Conservation (phyloP, 2,329 filamentous ascomycete genomes). For the Fusarium camptoceras region DNA sequence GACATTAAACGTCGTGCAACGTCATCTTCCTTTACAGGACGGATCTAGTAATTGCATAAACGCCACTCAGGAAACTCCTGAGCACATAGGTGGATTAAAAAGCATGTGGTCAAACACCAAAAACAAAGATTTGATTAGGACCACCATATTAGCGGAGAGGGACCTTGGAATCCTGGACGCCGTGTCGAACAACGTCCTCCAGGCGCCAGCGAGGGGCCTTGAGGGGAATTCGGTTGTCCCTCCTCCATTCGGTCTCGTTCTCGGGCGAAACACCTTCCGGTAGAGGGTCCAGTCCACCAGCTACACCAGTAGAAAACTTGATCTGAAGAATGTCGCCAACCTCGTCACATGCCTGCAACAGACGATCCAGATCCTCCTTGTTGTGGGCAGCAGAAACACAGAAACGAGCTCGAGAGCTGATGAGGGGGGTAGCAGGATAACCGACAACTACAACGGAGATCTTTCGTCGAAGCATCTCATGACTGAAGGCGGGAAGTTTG, state of each 20-base stretch:
- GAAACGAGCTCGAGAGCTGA: conserved; percentile 94
- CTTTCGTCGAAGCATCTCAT: conserved; percentile 98
- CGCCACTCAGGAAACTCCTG: conserved; percentile 32
- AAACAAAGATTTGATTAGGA: conserved; percentile 37
- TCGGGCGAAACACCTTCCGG: conserved; percentile 77
- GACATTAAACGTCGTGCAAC: conserved; percentile 39
- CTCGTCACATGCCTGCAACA: conserved; percentile 90
- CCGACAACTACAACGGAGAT: conserved; percentile 98
- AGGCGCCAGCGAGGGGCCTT: conserved; percentile 83
- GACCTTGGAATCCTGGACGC: conserved; percentile 80
- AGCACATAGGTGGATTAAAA: conserved; percentile 28
- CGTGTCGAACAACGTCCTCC: conserved; percentile 82
- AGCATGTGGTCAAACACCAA: conserved; percentile 44
- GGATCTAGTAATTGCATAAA: conserved; percentile 43
- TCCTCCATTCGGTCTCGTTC: conserved; percentile 76
- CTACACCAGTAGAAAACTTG: conserved; percentile 96
- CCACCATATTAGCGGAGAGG: conserved; percentile 69
- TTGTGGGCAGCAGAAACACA: conserved; percentile 96
- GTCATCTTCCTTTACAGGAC: conserved; percentile 39
- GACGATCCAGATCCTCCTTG: conserved; percentile 94
- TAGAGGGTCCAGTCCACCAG: conserved; percentile 84
- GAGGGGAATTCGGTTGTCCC: conserved; percentile 74
- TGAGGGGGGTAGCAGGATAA: conserved; percentile 94
- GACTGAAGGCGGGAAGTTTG: conserved; percentile 98
- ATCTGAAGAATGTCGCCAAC: conserved; percentile 91